These are phyloP conservation scores for Camillea tinctor DNA, from an alignment of 2,329 filamentous ascomycete species.

Conservation along the genomic window DNA sequence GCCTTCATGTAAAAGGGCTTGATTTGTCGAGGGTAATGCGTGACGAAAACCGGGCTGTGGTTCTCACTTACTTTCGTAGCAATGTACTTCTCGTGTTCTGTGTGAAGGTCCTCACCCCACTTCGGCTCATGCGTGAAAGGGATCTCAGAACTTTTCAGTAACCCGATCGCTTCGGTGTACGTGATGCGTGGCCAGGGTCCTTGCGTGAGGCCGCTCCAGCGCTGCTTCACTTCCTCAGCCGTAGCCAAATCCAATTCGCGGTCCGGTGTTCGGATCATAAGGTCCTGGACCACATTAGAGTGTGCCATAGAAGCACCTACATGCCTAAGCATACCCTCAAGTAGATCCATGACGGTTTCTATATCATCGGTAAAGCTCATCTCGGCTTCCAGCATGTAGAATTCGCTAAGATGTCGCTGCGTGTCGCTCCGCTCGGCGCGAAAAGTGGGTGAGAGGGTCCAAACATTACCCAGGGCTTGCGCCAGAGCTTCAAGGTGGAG, in stretches of 20 bases:
- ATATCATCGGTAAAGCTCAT: conserved; percentile 74
- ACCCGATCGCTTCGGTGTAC: conserved; percentile 73
- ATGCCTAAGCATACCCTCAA: conserved; percentile 72
- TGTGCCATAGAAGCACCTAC: conserved; percentile 40
- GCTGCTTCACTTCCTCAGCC: conserved; percentile 54
- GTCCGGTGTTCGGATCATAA: conserved; percentile 40
- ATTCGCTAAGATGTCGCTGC: conserved; percentile 89
- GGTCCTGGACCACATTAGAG: conserved; percentile 45
- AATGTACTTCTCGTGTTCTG: conserved; percentile 90
- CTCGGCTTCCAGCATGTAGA: conserved; percentile 98
- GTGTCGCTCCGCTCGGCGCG: conserved; percentile 93
- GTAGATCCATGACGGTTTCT: conserved; percentile 70
- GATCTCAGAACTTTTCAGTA: conserved; percentile 59
- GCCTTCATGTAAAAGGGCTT: conserved; percentile 87
- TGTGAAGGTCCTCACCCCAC: conserved; percentile 75
- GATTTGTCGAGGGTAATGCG: conserved; percentile 81
- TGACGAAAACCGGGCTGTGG: conserved; percentile 78
- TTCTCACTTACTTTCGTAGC: conserved; percentile 56
- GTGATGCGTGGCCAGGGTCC: conserved; percentile 75
- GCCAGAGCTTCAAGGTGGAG: conserved; percentile 91
- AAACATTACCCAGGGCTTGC: conserved; percentile 85
- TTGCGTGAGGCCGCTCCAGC: conserved; percentile 69
- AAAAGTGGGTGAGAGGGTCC: conserved; percentile 92
- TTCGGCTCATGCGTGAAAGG: conserved; percentile 67
- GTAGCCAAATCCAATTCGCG: conserved; percentile 45